Evolutionary conservation across 768 basidiomycete species (phyloP).

Genomic region (Tulasnella sp.): DNA sequence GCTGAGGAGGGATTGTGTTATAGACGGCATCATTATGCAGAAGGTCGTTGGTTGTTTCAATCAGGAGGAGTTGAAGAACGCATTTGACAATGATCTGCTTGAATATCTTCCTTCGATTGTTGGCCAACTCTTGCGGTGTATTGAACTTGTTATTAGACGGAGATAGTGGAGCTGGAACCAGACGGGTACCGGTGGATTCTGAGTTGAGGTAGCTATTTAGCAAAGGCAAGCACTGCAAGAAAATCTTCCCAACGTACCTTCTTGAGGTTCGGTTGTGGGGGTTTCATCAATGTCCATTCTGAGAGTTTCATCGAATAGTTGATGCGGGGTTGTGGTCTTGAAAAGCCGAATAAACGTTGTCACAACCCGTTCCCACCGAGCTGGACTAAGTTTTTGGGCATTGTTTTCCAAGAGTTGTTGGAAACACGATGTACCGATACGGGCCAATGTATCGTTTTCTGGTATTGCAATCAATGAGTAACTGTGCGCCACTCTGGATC

Average conservation of each 20-base stretch:
- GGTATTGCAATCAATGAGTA: conserved; percentile 17
- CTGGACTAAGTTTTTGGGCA: conserved; percentile 66
- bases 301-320: conserved; percentile 85
- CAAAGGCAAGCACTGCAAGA: background rate
- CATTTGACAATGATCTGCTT: conserved; percentile 99
- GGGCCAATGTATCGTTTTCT: conserved; percentile 97
- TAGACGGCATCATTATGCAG: conserved; percentile 88
- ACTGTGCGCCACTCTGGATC: background rate
- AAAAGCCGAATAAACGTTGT: conserved; percentile 93
- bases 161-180: conserved; percentile 80
- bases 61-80: conserved; percentile 87
- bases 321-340: conserved; percentile 92
- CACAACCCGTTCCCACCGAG: conserved; percentile 83
- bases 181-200: conserved; percentile 54
- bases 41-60: conserved; percentile 93
- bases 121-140: conserved; percentile 34
- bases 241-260: background rate
- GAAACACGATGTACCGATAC: conserved; percentile 94
- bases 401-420: conserved; percentile 94
- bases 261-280: conserved; percentile 5
- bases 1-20: conserved; percentile 83
- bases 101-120: conserved; percentile 75
- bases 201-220: background rate
- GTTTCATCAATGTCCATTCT: conserved; percentile 64
- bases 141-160: conserved; percentile 45